These are phyloP conservation scores for Anethum foeniculum DNA, from an alignment of 140 eudicot genomes.

Conservation along the genomic window DNA sequence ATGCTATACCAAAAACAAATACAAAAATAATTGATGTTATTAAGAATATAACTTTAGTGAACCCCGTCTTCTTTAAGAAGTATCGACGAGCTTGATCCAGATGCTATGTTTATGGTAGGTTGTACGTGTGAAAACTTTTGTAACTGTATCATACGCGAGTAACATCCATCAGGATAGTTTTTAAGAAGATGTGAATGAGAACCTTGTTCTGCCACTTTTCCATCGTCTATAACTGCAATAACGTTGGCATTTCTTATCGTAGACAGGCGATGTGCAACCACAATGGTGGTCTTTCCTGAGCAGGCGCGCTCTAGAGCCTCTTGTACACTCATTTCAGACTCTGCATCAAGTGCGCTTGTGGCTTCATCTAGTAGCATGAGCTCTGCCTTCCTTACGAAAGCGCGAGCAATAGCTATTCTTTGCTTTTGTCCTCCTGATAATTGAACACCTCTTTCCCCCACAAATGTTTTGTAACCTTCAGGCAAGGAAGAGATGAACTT, in stretches of 20 bases:
- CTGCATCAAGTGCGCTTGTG: slow-evolving; percentile 89
- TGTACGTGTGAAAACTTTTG: slow-evolving; percentile 71
- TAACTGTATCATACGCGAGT: slow-evolving; percentile 83
- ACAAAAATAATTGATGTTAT: not conserved
- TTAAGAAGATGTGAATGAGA: slow-evolving; percentile 81
- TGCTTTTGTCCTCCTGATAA: slow-evolving; percentile 90
- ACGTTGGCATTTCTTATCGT: slow-evolving; percentile 81
- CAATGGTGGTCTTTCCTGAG: slow-evolving; percentile 72
- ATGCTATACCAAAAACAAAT: slow-evolving; percentile 29
- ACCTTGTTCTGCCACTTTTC: slow-evolving; percentile 93
- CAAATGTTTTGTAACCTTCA: slow-evolving; percentile 76
- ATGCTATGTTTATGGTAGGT: slow-evolving; percentile 39
- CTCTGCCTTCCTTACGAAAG: slow-evolving; percentile 70
- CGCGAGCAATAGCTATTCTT: slow-evolving; percentile 79
- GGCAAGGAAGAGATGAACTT: slow-evolving; percentile 82
- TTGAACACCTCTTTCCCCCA: slow-evolving; percentile 84
- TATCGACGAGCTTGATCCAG: slow-evolving; percentile 51
- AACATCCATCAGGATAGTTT: slow-evolving; percentile 77
- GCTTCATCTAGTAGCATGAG: slow-evolving; percentile 86
- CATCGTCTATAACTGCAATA: slow-evolving; percentile 80
- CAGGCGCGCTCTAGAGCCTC: slow-evolving; percentile 77
- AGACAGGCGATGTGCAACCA: slow-evolving; percentile 80
- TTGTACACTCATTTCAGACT: slow-evolving; percentile 77
- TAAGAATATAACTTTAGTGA: not conserved
- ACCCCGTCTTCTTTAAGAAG: slow-evolving; percentile 20